A percentile compares a stretch with the other conserved stretches of the same genome.
phyloP scores from a whole-genome alignment of 352 stramenopile genomes.

The Salisapilia sapeloensis region DNA sequence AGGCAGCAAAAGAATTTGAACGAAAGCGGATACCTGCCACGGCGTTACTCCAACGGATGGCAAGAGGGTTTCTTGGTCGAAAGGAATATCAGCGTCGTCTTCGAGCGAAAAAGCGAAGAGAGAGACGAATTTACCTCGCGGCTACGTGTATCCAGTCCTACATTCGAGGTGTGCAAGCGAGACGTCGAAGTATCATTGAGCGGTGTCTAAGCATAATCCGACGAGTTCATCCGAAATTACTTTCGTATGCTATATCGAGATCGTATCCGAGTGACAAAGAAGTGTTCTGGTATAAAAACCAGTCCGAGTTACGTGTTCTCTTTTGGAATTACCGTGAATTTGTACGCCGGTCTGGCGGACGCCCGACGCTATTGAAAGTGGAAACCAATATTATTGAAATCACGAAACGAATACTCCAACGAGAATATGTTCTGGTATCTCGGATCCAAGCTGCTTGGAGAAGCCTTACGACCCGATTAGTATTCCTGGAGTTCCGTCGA shows the following conservation, averaged over 20 bases:
- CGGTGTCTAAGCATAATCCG: constrained; percentile 42
- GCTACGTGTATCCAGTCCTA: constrained; percentile 40
- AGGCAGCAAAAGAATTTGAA: constrained; percentile 48
- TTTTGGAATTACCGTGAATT: constrained; percentile 70
- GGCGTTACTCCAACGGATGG: constrained; percentile 38
- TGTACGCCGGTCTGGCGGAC: constrained; percentile 33
- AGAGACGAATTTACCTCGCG: constrained; percentile 26
- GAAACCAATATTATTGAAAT: constrained; percentile 65
- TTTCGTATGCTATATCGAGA: constrained; percentile 17
- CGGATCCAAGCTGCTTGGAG: constrained; percentile 53
- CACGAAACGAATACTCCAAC: constrained; percentile 30
- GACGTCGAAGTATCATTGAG: constrained; percentile 34
- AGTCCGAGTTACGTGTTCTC: constrained; percentile 32
- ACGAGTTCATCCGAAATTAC: constrained; percentile 28
- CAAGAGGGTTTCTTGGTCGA: constrained; percentile 37
- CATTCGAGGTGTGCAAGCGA: constrained; percentile 40
- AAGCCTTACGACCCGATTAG: constrained; percentile 33
- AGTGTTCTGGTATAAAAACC: constrained; percentile 71
- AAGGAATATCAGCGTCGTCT: constrained; percentile 26
- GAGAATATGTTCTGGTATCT: constrained; percentile 45
- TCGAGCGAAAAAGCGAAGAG: constrained; percentile 21
- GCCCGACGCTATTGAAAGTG: constrained; percentile 44
- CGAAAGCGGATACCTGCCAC: constrained; percentile 25
- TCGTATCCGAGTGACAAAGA: constrained; percentile 13
- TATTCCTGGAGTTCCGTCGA: constrained; percentile 46